These are phyloP conservation scores for Rhodomyrtus psidioides DNA, from an alignment of 441 rosid genomes.

Conservation along the genomic window DNA sequence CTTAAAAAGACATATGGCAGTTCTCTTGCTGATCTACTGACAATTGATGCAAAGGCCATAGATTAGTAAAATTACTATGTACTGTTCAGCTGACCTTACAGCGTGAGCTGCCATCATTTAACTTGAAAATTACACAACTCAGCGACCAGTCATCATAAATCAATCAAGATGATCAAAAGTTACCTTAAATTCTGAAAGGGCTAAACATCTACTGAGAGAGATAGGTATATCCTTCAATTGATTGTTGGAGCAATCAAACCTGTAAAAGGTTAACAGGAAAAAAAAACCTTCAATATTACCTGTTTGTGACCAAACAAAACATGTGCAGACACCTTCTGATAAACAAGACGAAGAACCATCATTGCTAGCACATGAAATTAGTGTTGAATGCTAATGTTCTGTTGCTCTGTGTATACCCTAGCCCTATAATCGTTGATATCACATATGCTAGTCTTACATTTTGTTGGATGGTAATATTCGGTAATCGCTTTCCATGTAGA, in stretches of 20 bases:
- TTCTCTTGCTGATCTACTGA: neutral
- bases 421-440: neutral
- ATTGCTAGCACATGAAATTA: neutral
- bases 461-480: neutral
- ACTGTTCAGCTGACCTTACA: neutral
- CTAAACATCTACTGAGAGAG: constrained; percentile 65
- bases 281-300: neutral
- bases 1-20: neutral
- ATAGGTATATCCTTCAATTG: constrained; percentile 66
- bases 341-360: neutral
- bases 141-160: neutral
- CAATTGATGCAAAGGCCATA: neutral
- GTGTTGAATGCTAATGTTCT: neutral
- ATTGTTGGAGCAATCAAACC: constrained; percentile 87
- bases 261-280: constrained; percentile 22
- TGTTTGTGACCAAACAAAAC: neutral
- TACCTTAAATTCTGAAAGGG: constrained; percentile 85
- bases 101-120: neutral
- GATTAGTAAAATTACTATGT: neutral
- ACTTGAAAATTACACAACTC: neutral
- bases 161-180: neutral
- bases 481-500: neutral
- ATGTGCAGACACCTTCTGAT: neutral
- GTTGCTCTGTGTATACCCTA: neutral
- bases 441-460: neutral